A percentile compares a stretch with the other conserved stretches of the same genome.
phyloP scores from a whole-genome alignment of 768 basidiomycete genomes.

The Tubosaeta brunneosetosa region DNA sequence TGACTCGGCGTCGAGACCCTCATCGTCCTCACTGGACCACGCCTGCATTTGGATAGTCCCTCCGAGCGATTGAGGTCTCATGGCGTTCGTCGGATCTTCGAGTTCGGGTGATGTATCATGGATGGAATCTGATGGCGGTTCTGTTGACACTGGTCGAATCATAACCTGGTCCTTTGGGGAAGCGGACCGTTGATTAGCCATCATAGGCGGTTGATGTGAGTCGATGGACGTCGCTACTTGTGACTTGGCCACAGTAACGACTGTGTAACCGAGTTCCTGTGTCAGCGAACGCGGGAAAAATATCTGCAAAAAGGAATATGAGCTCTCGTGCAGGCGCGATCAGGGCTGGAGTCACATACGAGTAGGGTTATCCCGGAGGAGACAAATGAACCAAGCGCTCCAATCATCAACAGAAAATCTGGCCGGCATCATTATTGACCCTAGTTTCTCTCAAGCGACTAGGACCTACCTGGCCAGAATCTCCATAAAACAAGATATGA shows the following conservation, averaged over 20 bases:
- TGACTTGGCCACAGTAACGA: slow-evolving; percentile 30
- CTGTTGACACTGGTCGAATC: slow-evolving; percentile 16
- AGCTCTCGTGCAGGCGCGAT: not conserved
- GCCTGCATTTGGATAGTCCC: slow-evolving; percentile 22
- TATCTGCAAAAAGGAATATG: slow-evolving; percentile 37
- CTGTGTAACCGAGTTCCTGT: slow-evolving; percentile 57
- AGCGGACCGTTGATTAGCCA: slow-evolving; percentile 6
- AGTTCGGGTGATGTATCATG: slow-evolving; percentile 36
- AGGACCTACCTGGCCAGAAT: slow-evolving; percentile 53
- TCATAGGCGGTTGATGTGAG: slow-evolving; percentile 11
- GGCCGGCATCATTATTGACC: not conserved
- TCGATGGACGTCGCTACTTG: slow-evolving; percentile 23
- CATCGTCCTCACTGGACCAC: slow-evolving; percentile 15
- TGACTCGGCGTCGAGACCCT: slow-evolving; percentile 14
- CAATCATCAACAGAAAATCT: slow-evolving; percentile 71
- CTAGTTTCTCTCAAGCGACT: not conserved
- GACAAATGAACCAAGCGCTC: slow-evolving; percentile 69
- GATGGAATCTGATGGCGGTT: slow-evolving; percentile 19
- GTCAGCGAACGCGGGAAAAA: slow-evolving; percentile 77
- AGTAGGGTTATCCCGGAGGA: slow-evolving; percentile 79
- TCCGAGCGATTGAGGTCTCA: slow-evolving; percentile 16
- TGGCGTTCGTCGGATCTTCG: slow-evolving; percentile 24
- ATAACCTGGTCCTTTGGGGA: slow-evolving; percentile 23
- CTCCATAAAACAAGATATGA: slow-evolving; percentile 29
- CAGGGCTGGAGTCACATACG: slow-evolving; percentile 37